Evolutionary conservation across 2,329 filamentous ascomycete genomes (phyloP).

Genomic region (Thermomyces lanuginosus): DNA sequence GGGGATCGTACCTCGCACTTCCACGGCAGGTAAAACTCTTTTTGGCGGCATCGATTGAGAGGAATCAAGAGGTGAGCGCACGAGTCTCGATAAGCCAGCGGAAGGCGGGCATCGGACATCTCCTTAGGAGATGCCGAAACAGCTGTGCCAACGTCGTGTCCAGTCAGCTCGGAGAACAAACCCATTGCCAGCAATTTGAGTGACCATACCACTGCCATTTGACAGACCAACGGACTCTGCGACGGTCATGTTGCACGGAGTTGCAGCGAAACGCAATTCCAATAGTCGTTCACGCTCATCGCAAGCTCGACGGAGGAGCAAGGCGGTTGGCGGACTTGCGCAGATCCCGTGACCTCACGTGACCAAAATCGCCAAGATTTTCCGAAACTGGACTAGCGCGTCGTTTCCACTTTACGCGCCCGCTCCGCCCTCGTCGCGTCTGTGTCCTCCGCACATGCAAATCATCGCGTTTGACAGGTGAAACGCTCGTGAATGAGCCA

Average conservation of each 20-base stretch:
- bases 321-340: conserved; percentile 2
- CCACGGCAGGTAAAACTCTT: conserved; percentile 91
- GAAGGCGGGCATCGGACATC: conserved; percentile 82
- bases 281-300: conserved; percentile 1
- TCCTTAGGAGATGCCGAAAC: conserved; percentile 47
- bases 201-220: conserved; percentile 19
- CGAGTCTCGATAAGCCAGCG: conserved; percentile 82
- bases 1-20: conserved; percentile 68
- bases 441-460: conserved; percentile 10
- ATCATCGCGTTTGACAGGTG: conserved; percentile 16
- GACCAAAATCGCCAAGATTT: background rate
- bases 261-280: conserved; percentile 1
- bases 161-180: conserved; percentile 3
- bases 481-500: no score
- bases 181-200: conserved; percentile 3
- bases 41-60: conserved; percentile 81
- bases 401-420: conserved; percentile 26
- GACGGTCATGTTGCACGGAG: conserved; percentile 27
- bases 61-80: conserved; percentile 92
- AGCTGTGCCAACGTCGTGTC: conserved; percentile 7
- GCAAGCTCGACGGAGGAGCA: no score
- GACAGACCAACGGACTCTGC: conserved; percentile 31
- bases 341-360: conserved; percentile 14
- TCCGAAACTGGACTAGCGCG: conserved; percentile 11
- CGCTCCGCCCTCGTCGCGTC: conserved; percentile 16